Conservation (phyloP, 1,139 yeast genomes). For the Sugiyamaella japonica region DNA sequence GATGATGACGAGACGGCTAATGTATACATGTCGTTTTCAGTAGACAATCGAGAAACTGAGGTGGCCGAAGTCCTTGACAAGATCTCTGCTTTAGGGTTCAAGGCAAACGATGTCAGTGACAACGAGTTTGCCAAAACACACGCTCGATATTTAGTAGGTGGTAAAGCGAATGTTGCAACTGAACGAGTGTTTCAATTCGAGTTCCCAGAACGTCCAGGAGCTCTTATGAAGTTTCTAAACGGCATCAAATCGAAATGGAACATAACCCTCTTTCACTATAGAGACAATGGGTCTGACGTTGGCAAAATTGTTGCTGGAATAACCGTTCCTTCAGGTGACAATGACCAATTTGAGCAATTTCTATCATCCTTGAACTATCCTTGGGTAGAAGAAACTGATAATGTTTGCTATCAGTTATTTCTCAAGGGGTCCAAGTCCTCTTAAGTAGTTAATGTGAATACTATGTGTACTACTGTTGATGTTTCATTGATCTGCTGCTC, state of each 20-base stretch:
- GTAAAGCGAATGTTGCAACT: constrained; percentile 63
- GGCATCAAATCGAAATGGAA: constrained; percentile 82
- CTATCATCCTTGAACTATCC: constrained; percentile 73
- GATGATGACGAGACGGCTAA: constrained; percentile 57
- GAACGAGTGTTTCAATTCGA: constrained; percentile 84
- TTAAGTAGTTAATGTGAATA: not conserved
- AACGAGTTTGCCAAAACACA: constrained; percentile 95
- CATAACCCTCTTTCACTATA: constrained; percentile 88
- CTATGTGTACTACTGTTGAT: not conserved
- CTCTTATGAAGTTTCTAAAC: constrained; percentile 74
- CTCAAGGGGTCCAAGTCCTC: constrained; percentile 40
- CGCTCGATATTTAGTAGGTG: constrained; percentile 95
- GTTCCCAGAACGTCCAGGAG: constrained; percentile 98
- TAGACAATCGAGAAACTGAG: constrained; percentile 65
- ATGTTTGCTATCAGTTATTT: constrained; percentile 77
- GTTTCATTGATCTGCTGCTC: not conserved
- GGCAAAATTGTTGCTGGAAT: constrained; percentile 92
- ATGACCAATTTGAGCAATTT: constrained; percentile 63
- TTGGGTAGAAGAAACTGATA: constrained; percentile 78
- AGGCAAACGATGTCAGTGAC: constrained; percentile 79
- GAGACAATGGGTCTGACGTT: constrained; percentile 94
- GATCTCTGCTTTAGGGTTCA: constrained; percentile 43
- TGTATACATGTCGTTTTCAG: constrained; percentile 85
- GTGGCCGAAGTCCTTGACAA: constrained; percentile 48
- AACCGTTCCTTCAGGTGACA: constrained; percentile 73